These are phyloP conservation scores for Furcasterigmium furcatum DNA, from an alignment of 2,329 filamentous ascomycete genomes.

Conservation along the genomic window DNA sequence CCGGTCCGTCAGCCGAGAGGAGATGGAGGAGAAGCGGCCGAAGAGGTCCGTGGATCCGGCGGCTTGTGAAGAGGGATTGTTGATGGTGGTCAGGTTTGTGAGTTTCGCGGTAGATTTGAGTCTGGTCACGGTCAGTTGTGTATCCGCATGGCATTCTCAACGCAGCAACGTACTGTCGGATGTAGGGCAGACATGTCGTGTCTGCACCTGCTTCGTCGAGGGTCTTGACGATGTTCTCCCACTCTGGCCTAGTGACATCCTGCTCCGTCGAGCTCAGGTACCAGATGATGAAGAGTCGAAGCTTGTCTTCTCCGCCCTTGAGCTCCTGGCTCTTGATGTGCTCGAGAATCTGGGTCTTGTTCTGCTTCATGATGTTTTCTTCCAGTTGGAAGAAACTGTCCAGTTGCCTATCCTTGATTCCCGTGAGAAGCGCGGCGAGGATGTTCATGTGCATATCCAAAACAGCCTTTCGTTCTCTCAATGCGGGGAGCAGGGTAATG, in stretches of 20 bases:
- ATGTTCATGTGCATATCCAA: conserved; percentile 99
- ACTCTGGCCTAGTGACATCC: conserved; percentile 77
- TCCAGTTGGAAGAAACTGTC: conserved; percentile 97
- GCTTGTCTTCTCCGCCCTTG: conserved; percentile 85
- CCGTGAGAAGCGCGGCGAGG: conserved; percentile 52
- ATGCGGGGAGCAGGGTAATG: conserved; percentile 86
- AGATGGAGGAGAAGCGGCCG: conserved; percentile 88
- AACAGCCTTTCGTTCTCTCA: conserved; percentile 86
- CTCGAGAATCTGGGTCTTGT: conserved; percentile 84
- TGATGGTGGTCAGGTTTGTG: conserved; percentile 94
- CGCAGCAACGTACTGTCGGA: conserved; percentile 65
- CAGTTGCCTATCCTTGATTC: conserved; percentile 88
- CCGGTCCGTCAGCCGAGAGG: conserved; percentile 86
- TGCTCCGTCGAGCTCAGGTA: conserved; percentile 83
- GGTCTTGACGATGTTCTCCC: conserved; percentile 82
- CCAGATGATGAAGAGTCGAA: conserved; percentile 96
- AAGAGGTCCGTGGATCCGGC: conserved; percentile 74
- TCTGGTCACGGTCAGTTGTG: conserved; percentile 30
- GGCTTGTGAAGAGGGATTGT: conserved; percentile 66
- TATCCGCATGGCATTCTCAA: neutral
- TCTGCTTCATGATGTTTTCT: conserved; percentile 88
- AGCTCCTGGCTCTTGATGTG: conserved; percentile 69
- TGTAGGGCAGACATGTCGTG: conserved; percentile 75
- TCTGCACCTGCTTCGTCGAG: conserved; percentile 74
- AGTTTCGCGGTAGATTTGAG: conserved; percentile 94